Base-by-base conservation (phyloP, 441 rosid genomes). In the Euphorbia celastroides region DNA sequence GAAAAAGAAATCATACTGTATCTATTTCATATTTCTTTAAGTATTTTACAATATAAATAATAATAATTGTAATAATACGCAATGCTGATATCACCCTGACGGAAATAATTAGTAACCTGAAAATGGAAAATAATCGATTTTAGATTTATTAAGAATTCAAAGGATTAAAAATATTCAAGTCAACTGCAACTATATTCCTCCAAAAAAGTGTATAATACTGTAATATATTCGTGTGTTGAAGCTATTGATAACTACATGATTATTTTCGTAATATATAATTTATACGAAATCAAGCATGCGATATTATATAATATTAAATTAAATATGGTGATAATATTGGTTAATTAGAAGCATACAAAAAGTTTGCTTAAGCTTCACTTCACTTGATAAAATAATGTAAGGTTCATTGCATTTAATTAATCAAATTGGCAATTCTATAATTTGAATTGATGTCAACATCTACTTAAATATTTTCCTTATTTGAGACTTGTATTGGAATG, bases 11-110 rank as follows among this genome's bases (percentile, higher is more conserved):
- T 3, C 38, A 34, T 34, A 26, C 19, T 30, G 19, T 65, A 19
- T 57, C 1, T 57, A 4, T 27, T 44, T 64, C 50, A 10, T 61
- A 34, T 12, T 55, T 13, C 9, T 38, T 44, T 16, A 50, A 7
- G 11, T 38, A 12, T n/a, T 50, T 46, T 48, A 14, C 9, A 3
- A 3, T 34, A 34, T 9, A 34, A 34, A 16, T 17, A 17, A 61
- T 44, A 38, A 7, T 25, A 22, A 60, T 38, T 38, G 12, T 12
- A 36, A 10, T 28, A 3, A 32, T 41, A 48, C 30, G 41, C 27
- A 71, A 68, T 13, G 31, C 62, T 62, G 56, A 57, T 46, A 51
- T 57, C 73, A 72, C 26, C 13, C 12, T 62, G 68, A 46, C 66
- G 25, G 1, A 57, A 30, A 28, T 28, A 57, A 30, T 27, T 28